phyloP scores from a whole-genome alignment of 352 stramenopile species.

The Phytophthora syringae region DNA sequence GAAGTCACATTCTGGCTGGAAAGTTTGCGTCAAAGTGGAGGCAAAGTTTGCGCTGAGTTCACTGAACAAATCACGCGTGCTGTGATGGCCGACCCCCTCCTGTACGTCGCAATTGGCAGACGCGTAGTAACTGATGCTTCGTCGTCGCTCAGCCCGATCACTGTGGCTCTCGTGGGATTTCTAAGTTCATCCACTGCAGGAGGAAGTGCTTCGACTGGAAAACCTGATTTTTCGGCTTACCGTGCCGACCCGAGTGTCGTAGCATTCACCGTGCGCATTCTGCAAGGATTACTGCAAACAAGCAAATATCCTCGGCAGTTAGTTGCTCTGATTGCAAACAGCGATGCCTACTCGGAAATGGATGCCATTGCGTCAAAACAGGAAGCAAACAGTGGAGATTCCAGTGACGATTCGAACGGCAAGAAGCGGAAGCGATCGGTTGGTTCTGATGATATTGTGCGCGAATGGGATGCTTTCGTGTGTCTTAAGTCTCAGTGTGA shows the following conservation, averaged over 20 bases:
- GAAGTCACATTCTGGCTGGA: slow-evolving; percentile 77
- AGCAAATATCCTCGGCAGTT: slow-evolving; percentile 45
- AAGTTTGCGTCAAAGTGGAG: slow-evolving; percentile 48
- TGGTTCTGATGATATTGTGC: slow-evolving; percentile 2
- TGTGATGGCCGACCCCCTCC: slow-evolving; percentile 56
- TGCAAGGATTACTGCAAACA: slow-evolving; percentile 45
- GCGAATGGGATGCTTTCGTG: slow-evolving; percentile 40
- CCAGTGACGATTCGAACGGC: slow-evolving; percentile 8
- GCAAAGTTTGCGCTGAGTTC: slow-evolving; percentile 46
- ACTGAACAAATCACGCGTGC: slow-evolving; percentile 49
- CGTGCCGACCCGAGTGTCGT: slow-evolving; percentile 37
- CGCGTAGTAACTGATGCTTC: slow-evolving; percentile 20
- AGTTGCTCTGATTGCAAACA: slow-evolving; percentile 46
- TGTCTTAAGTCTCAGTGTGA: slow-evolving; percentile 47
- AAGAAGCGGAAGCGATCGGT: slow-evolving; percentile 36
- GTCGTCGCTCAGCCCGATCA: slow-evolving; percentile 51
- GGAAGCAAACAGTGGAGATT: slow-evolving; percentile 9
- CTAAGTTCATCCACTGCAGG: slow-evolving; percentile 28
- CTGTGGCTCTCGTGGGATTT: slow-evolving; percentile 58
- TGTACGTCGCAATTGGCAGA: slow-evolving; percentile 44
- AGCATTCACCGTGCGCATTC: slow-evolving; percentile 49
- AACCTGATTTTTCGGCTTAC: slow-evolving; percentile 22
- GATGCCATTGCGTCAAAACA: slow-evolving; percentile 6
- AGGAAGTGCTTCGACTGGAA: background rate
- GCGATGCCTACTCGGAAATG: slow-evolving; percentile 16